phyloP scores from a whole-genome alignment of 257 asterid species.

The Penstemon barbatus region DNA sequence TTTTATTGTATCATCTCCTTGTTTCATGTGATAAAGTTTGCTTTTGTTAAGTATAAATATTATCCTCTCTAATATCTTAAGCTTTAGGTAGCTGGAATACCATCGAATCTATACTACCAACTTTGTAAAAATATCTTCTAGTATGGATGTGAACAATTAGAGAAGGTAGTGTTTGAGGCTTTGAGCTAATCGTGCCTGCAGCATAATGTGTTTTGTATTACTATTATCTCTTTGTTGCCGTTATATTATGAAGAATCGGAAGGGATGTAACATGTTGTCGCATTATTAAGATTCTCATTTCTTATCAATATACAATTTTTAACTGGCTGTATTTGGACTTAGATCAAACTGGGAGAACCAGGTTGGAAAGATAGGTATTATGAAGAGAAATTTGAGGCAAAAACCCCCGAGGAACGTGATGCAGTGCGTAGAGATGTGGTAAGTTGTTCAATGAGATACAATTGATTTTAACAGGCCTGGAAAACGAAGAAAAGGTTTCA shows the following conservation, averaged over 20 bases:
- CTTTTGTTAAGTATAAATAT: too few species aligned
- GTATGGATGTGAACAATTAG: background rate
- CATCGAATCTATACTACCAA: too few species aligned
- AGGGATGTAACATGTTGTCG: background rate
- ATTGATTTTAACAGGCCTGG: conserved; percentile 16
- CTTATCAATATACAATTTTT: background rate
- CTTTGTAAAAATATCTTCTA: background rate
- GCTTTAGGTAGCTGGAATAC: too few species aligned
- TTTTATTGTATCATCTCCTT: too few species aligned
- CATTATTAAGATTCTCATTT: too few species aligned
- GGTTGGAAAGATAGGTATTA: conserved; percentile 99
- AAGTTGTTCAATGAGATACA: conserved; percentile 45
- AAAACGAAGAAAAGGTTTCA: conserved; percentile 6
- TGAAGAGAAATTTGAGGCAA: conserved; percentile 76
- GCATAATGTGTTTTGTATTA: background rate
- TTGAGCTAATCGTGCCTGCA: background rate
- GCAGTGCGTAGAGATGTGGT: conserved; percentile 84
- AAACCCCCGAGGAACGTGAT: conserved; percentile 82
- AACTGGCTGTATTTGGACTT: conserved; percentile 25
- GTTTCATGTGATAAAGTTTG: too few species aligned
- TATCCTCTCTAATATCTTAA: too few species aligned
- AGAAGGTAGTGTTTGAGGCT: background rate
- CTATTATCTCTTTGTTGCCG: background rate
- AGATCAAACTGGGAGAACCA: conserved; percentile 88
- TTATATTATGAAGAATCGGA: background rate